phyloP scores from a whole-genome alignment of 495 filamentous ascomycete genomes.

The Xylaria venustula region DNA sequence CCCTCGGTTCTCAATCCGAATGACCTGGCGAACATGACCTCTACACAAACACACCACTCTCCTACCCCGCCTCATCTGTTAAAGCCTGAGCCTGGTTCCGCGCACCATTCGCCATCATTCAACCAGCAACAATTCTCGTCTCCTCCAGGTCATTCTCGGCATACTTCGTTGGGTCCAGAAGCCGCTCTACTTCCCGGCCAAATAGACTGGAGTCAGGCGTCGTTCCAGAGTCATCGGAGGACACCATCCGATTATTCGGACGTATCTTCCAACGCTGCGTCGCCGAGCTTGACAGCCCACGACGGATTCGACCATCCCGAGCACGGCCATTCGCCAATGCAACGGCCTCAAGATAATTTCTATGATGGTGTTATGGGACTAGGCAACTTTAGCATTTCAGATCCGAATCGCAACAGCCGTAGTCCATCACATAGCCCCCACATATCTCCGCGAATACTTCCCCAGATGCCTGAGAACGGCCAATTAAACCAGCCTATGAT shows the following conservation, averaged over 20 bases:
- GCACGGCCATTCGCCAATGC: constrained; percentile 74
- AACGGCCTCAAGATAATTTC: constrained; percentile 70
- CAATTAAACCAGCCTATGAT: constrained; percentile 37
- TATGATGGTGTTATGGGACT: constrained; percentile 79
- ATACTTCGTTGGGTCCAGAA: constrained; percentile 77
- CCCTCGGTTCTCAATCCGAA: constrained; percentile 42
- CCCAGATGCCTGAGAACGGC: constrained; percentile 59
- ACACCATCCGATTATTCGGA: constrained; percentile 91
- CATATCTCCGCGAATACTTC: constrained; percentile 76
- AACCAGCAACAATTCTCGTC: constrained; percentile 56
- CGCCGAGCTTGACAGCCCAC: constrained; percentile 74
- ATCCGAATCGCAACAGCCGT: constrained; percentile 59
- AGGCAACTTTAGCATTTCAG: constrained; percentile 78
- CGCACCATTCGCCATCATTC: constrained; percentile 56
- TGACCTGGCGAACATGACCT: constrained; percentile 67
- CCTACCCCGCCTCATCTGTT: constrained; percentile 71
- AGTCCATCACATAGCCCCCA: constrained; percentile 84
- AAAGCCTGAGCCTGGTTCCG: constrained; percentile 59
- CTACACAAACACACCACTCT: constrained; percentile 56
- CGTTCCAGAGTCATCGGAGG: constrained; percentile 76
- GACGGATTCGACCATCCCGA: constrained; percentile 77
- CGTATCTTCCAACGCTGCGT: constrained; percentile 72
- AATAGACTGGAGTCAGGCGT: constrained; percentile 69
- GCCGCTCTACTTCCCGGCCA: constrained; percentile 68
- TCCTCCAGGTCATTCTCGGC: constrained; percentile 65